These are phyloP conservation scores for Pachyrhizus erosus DNA, from an alignment of 306 rosid genomes.

Conservation along the genomic window DNA sequence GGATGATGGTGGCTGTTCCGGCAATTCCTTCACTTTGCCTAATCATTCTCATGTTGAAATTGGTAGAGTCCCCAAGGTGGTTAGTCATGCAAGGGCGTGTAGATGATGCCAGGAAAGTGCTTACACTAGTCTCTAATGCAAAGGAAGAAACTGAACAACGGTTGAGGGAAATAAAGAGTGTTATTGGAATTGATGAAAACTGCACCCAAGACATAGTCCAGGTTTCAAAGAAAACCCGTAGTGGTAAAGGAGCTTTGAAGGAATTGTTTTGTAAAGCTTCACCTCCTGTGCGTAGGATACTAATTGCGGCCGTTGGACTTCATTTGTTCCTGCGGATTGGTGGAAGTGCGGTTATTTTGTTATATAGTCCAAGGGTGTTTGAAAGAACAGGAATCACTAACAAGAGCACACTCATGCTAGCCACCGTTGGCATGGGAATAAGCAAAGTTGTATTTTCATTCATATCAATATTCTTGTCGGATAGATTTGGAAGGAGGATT, in stretches of 20 bases:
- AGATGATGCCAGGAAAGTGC: constrained; percentile 54
- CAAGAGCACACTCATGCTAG: constrained; percentile 57
- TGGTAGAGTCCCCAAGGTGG: constrained; percentile 89
- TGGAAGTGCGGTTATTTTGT: constrained; percentile 59
- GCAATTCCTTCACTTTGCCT: constrained; percentile 63
- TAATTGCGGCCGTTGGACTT: constrained; percentile 58
- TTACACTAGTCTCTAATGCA: constrained; percentile 48
- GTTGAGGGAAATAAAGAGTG: constrained; percentile 58
- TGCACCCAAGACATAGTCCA: constrained; percentile 46
- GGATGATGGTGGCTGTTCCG: constrained; percentile 60
- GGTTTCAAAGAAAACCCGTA: neutral
- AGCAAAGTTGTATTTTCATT: constrained; percentile 47
- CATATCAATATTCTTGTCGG: constrained; percentile 50
- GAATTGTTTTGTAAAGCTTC: constrained; percentile 56
- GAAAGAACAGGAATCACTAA: constrained; percentile 57
- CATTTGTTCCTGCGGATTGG: constrained; percentile 59
- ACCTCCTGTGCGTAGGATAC: constrained; percentile 57
- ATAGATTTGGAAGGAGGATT: constrained; percentile 39
- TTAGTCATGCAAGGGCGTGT: constrained; percentile 71
- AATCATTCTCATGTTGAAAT: constrained; percentile 45
- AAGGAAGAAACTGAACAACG: constrained; percentile 60
- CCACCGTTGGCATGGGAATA: constrained; percentile 65
- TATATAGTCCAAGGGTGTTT: constrained; percentile 73
- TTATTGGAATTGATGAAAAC: constrained; percentile 57
- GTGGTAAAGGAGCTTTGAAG: constrained; percentile 54